Evolutionary conservation across 2,329 filamentous ascomycete genomes (phyloP).

Genomic region (Thielaviopsis cerberus): DNA sequence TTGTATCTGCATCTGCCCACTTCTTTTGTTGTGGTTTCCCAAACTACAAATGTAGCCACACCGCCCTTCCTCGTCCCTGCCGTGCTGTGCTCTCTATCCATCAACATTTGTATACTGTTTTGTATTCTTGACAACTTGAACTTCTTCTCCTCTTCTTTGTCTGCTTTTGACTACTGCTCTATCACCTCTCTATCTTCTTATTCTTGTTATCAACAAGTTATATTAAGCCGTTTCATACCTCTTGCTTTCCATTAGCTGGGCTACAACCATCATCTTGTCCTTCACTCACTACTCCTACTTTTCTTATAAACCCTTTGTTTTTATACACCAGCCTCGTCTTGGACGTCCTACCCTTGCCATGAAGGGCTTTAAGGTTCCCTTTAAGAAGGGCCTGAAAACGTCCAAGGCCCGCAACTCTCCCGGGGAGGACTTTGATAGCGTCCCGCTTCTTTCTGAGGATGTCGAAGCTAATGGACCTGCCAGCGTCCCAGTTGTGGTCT

Average conservation of each 20-base stretch:
- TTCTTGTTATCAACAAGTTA: not conserved
- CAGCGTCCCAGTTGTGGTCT: not conserved
- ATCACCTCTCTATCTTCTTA: not conserved
- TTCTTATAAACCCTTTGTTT: not conserved
- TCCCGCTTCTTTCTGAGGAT: conserved; percentile 1
- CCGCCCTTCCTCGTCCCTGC: not conserved
- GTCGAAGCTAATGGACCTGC: not conserved
- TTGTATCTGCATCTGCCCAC: not conserved
- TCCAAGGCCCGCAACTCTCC: not conserved
- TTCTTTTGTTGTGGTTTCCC: not conserved
- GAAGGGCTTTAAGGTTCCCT: conserved; percentile 11
- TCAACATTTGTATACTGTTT: not conserved
- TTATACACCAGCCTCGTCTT: not conserved
- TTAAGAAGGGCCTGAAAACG: conserved; percentile 10
- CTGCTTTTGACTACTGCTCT: not conserved
- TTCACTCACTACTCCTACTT: not conserved
- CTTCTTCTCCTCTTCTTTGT: not conserved
- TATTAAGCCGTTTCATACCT: not conserved
- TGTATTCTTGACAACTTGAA: not conserved
- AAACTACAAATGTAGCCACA: not conserved
- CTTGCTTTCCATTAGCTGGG: not conserved
- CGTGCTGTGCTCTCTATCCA: not conserved
- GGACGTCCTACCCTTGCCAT: not conserved
- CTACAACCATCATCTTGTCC: too few species aligned
- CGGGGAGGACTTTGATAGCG: conserved; percentile 4